Base-by-base conservation (phyloP, 208 protist species). In the Novymonas esmeraldas region DNA sequence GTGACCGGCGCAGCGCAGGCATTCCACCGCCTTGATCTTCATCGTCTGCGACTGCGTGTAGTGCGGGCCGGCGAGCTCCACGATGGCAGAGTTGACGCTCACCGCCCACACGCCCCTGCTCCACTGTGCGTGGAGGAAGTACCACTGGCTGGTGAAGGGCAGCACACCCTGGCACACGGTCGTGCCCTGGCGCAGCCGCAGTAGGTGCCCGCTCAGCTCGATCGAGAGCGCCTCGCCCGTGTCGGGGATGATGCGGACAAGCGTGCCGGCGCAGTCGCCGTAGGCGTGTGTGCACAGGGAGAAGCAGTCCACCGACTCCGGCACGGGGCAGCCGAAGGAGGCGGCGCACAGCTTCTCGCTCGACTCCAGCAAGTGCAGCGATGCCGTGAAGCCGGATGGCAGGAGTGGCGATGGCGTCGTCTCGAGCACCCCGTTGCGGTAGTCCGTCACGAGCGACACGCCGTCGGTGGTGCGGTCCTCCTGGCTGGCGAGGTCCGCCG, bases 91-190 rank as follows among this genome's bases (percentile, higher is more conserved):
- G 50, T 96, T 87, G n/a, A 96, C 73, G 31, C 46, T 73, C 18
- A 93, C 56, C 16, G 76, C 78, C 82, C 88, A 94, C 51, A 76
- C 74, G 11, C 89, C 89, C 31, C 65, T 72, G 28, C 33, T 79
- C 89, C 91, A 96, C 49, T 80, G 71, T 7, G 66, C 89, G 20
- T 81, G 78, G 14, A 96, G 39, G 45, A 89, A 84, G 39, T 81
- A 81, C 85, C 87, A 94, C 56, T 81, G 71, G 6, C 62, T 62
- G 58, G 57, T 73, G 67, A 55, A 81, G 28, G 78, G 76, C 26
- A 82, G 62, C 28, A 80, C 61, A 20, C 87, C 85, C 50, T 79
- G 81, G 71, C 89, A 90, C 33, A 75, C 73, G 26, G 64, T 56
- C 16, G 64, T 52, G 39, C 78, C 70, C 48, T 92, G 85, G 13